Conservation (phyloP, 2,329 filamentous ascomycete genomes). For the Elsinoe fawcettii region DNA sequence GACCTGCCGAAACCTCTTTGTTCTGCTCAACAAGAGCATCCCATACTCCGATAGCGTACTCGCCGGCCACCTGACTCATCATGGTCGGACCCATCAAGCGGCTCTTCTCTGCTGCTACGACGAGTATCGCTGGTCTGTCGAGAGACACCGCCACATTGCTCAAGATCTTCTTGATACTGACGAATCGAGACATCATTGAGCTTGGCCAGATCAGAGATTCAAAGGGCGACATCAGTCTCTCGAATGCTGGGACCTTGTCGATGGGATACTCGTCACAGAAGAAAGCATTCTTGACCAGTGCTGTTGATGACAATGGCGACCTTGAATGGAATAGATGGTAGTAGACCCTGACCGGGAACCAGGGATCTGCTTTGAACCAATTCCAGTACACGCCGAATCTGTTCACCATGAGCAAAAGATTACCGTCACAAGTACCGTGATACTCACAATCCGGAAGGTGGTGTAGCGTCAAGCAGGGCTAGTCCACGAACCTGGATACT, state of each 20-base stretch:
- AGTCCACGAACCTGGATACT: not conserved
- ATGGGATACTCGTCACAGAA: conserved; percentile 42
- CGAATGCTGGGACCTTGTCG: conserved; percentile 36
- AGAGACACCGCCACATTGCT: conserved; percentile 27
- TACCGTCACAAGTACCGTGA: not conserved
- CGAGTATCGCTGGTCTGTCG: conserved; percentile 30
- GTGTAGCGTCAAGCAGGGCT: conserved; percentile 2
- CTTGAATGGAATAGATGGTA: conserved; percentile 44
- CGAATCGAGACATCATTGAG: conserved; percentile 42
- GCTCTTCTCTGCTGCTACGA: conserved; percentile 36
- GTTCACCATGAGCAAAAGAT: not conserved
- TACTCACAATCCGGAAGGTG: conserved; percentile 9
- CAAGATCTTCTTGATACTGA: conserved; percentile 36
- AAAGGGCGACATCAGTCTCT: conserved; percentile 39
- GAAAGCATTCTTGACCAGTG: conserved; percentile 43
- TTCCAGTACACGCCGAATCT: conserved; percentile 38
- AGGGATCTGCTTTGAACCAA: conserved; percentile 41
- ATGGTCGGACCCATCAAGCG: conserved; percentile 35
- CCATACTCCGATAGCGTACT: conserved; percentile 32
- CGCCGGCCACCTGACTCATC: conserved; percentile 33
- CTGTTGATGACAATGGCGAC: conserved; percentile 46
- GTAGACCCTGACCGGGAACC: conserved; percentile 40
- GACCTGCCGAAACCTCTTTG: conserved; percentile 23
- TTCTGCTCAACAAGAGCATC: conserved; percentile 28
- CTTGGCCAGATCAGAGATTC: conserved; percentile 47